Conservation (phyloP, 768 basidiomycete genomes). For the Auriscalpium orientale region DNA sequence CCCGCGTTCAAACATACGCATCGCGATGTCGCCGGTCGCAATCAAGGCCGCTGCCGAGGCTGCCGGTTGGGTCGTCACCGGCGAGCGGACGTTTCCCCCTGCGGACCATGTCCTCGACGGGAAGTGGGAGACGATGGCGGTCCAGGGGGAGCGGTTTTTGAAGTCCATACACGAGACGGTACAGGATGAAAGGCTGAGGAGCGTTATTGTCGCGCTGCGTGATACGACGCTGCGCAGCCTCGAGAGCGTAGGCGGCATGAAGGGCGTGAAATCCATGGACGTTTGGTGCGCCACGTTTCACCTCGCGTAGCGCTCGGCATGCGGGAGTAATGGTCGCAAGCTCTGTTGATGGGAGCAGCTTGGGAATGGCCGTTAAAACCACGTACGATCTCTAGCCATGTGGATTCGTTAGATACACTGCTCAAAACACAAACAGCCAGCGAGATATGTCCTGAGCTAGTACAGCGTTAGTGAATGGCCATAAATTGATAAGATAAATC, state of each 20-base stretch:
- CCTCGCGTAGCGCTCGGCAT: background rate
- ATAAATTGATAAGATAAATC: too few species aligned
- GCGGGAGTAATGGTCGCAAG: background rate
- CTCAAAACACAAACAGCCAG: too few species aligned
- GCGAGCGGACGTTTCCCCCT: constrained; percentile 20
- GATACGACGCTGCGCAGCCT: constrained; percentile 20
- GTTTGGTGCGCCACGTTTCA: constrained; percentile 24
- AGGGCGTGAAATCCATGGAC: constrained; percentile 24
- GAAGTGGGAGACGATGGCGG: constrained; percentile 27
- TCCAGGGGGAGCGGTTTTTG: constrained; percentile 17
- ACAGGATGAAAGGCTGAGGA: constrained; percentile 26
- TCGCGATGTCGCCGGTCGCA: constrained; percentile 25
- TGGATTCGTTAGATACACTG: too few species aligned
- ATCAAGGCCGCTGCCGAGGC: constrained; percentile 22
- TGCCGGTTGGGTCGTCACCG: constrained; percentile 17
- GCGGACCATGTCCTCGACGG: constrained; percentile 24
- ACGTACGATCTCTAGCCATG: too few species aligned
- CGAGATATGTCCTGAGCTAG: too few species aligned
- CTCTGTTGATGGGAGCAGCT: too few species aligned
- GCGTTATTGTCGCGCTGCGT: constrained; percentile 24
- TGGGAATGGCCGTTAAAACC: too few species aligned
- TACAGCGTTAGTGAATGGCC: too few species aligned
- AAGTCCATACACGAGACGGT: constrained; percentile 20
- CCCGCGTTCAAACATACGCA: constrained; percentile 28
- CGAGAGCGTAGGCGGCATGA: constrained; percentile 6